These are phyloP conservation scores for Phytopythium helicoides DNA, from an alignment of 352 stramenopile species.

Conservation along the genomic window DNA sequence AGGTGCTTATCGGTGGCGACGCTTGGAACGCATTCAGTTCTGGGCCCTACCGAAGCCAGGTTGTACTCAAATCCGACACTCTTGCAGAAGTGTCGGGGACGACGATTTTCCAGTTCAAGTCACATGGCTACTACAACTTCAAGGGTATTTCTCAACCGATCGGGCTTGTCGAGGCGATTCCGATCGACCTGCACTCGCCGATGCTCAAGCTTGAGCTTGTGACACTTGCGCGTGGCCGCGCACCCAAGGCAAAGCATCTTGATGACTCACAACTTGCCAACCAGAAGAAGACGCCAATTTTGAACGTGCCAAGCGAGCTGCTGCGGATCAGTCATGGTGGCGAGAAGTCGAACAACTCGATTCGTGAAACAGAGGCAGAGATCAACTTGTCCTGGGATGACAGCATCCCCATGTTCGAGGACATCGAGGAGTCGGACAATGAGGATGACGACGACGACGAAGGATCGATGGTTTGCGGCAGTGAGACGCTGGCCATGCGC, in stretches of 20 bases:
- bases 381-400: slow-evolving; percentile 72
- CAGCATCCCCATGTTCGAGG: slow-evolving; percentile 71
- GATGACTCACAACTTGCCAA: slow-evolving; percentile 46
- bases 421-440: slow-evolving; percentile 39
- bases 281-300: slow-evolving; percentile 47
- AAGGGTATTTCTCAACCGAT: slow-evolving; percentile 86
- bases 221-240: slow-evolving; percentile 24
- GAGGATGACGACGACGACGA: slow-evolving; percentile 40
- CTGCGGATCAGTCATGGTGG: slow-evolving; percentile 57
- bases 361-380: slow-evolving; percentile 80
- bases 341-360: slow-evolving; percentile 72
- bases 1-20: slow-evolving; percentile 81
- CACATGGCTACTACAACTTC: slow-evolving; percentile 81
- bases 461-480: slow-evolving; percentile 42
- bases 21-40: slow-evolving; percentile 69
- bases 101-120: slow-evolving; percentile 82
- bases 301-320: slow-evolving; percentile 51
- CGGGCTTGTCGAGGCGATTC: slow-evolving; percentile 75
- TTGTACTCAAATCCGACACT: slow-evolving; percentile 39
- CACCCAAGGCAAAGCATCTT: slow-evolving; percentile 63
- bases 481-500: slow-evolving; percentile 38
- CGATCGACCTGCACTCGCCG: slow-evolving; percentile 52
- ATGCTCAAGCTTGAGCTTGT: slow-evolving; percentile 42
- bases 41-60: slow-evolving; percentile 29
- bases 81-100: slow-evolving; percentile 42